Evolutionary conservation across 768 basidiomycete species (phyloP).

Genomic region (Mrakia frigida): DNA sequence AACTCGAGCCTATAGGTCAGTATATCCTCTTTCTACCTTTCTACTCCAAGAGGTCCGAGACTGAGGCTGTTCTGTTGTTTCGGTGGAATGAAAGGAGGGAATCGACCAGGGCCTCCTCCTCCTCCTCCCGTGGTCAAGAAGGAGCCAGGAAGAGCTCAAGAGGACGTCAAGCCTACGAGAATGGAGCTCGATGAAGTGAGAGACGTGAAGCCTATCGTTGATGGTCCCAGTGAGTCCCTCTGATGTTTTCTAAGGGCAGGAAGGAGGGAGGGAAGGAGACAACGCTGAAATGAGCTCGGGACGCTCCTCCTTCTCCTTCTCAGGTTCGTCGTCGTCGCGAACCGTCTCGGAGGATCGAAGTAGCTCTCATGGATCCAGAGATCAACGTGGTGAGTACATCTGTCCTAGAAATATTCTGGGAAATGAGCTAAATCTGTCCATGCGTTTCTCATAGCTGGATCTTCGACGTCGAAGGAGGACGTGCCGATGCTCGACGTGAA

Average conservation of each 20-base stretch:
- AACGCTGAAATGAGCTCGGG: not conserved
- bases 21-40: not conserved
- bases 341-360: not conserved
- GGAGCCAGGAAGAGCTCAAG: not conserved
- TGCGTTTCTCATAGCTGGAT: not conserved
- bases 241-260: not conserved
- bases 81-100: not conserved
- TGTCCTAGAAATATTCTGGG: not conserved
- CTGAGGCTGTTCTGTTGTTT: not conserved
- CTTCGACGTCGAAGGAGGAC: not conserved
- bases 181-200: not conserved
- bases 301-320: not conserved
- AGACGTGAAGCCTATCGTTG: not conserved
- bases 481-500: not conserved
- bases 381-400: not conserved
- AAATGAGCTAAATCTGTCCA: not conserved
- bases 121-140: not conserved
- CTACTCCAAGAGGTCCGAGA: no score
- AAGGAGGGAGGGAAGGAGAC: not conserved
- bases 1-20: not conserved
- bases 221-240: not conserved
- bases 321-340: conserved; percentile 5
- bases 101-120: not conserved
- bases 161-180: conserved; percentile 8
- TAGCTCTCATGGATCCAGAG: not conserved